Percentiles rank a stretch among this genome's conserved stretches.
Conservation (phyloP, 345 rosid genomes). For the Citropsis articulata region DNA sequence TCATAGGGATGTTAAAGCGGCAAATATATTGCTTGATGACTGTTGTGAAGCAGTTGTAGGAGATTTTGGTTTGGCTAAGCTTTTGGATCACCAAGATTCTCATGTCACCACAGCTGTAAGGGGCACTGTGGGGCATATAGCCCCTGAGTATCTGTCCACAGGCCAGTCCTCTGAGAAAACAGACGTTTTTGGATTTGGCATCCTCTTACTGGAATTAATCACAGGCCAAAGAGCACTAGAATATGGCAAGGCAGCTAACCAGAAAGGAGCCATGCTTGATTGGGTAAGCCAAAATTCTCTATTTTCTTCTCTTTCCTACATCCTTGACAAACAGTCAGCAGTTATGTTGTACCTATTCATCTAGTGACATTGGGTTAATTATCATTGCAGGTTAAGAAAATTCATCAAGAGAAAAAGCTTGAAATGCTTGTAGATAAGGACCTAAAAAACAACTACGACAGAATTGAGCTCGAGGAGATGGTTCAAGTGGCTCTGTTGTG, state of each 20-base stretch:
- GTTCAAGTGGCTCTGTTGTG: constrained; percentile 86
- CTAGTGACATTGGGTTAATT: background rate
- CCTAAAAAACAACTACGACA: constrained; percentile 69
- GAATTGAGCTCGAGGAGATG: constrained; percentile 91
- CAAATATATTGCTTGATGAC: constrained; percentile 89
- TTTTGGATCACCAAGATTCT: constrained; percentile 93
- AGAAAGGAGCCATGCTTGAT: constrained; percentile 94
- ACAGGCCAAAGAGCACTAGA: constrained; percentile 95
- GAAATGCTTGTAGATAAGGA: constrained; percentile 88
- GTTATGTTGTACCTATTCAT: background rate
- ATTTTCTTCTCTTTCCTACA: background rate
- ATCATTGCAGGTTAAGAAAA: constrained; percentile 62
- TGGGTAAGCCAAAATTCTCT: constrained; percentile 53
- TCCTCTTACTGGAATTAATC: constrained; percentile 85
- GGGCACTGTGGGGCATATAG: constrained; percentile 97
- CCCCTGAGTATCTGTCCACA: constrained; percentile 96
- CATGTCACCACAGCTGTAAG: constrained; percentile 97
- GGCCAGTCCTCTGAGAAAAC: constrained; percentile 98
- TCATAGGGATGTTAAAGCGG: constrained; percentile 99
- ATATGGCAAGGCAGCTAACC: constrained; percentile 89
- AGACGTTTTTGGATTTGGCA: constrained; percentile 95
- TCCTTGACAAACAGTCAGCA: background rate
- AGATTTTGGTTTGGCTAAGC: constrained; percentile 93
- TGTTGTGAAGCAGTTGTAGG: constrained; percentile 95
- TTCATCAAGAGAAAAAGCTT: constrained; percentile 91